Conservation (phyloP, 805 yeast species). For the Blastobotrys attinorum region DNA sequence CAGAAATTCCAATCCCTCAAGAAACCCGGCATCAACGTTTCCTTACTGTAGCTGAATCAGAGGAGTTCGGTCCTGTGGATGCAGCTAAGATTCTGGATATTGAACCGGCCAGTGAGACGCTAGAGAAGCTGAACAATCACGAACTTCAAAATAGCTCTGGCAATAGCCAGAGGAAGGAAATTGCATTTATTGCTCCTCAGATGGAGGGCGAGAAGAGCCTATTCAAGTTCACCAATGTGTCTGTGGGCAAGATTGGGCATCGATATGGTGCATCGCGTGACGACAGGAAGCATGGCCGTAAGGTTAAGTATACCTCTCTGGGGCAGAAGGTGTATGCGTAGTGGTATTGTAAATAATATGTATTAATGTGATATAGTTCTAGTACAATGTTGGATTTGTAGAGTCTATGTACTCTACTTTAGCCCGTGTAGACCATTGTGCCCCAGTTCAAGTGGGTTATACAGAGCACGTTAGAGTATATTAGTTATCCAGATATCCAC, state of each 20-base stretch:
- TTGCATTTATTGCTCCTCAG: constrained; percentile 45
- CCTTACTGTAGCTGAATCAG: constrained; percentile 84
- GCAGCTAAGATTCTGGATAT: constrained; percentile 79
- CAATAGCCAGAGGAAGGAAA: constrained; percentile 23
- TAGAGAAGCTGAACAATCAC: constrained; percentile 50
- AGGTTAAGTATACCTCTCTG: constrained; percentile 20
- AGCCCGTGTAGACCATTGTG: too few relatives aligned
- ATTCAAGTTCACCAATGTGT: constrained; percentile 69
- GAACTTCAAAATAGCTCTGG: constrained; percentile 29
- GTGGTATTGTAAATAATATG: background rate
- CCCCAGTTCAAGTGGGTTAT: too few relatives aligned
- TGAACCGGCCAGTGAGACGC: constrained; percentile 79
- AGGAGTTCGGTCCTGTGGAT: constrained; percentile 92
- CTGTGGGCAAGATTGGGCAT: constrained; percentile 79
- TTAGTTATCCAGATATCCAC: too few relatives aligned
- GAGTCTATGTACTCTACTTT: too few relatives aligned
- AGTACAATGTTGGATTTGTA: too few relatives aligned
- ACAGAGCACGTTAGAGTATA: too few relatives aligned
- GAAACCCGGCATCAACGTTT: constrained; percentile 77
- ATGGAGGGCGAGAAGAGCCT: constrained; percentile 61
- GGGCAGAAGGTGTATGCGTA: constrained; percentile 22
- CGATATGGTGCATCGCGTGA: constrained; percentile 88
- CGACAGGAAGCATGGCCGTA: constrained; percentile 78
- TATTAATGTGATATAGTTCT: too few relatives aligned
- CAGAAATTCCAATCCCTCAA: constrained; percentile 89